phyloP scores from a whole-genome alignment of 106 monocot genomes.

The Allium cepa region DNA sequence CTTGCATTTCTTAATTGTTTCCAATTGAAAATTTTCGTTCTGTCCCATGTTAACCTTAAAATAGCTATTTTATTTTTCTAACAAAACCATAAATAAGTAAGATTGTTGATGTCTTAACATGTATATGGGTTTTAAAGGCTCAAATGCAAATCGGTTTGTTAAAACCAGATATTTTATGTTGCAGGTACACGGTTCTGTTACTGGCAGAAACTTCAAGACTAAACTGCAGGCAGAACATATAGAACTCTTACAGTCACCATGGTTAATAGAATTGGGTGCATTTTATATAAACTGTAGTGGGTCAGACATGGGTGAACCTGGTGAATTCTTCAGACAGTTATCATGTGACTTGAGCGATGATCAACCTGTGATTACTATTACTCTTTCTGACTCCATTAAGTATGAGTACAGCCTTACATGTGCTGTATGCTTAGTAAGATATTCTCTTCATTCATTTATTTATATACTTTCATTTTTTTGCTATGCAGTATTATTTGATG shows the following conservation, averaged over 20 bases:
- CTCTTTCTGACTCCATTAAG: slow-evolving; percentile 43
- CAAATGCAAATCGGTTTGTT: too few relatives aligned
- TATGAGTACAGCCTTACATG: slow-evolving; percentile 72
- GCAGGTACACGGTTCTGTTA: slow-evolving; percentile 75
- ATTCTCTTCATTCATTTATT: neutral
- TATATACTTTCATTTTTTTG: neutral
- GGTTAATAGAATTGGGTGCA: slow-evolving; percentile 78
- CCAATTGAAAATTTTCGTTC: too few relatives aligned
- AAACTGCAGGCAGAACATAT: slow-evolving; percentile 42
- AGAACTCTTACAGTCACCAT: slow-evolving; percentile 79
- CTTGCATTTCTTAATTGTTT: too few relatives aligned
- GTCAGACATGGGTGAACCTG: slow-evolving; percentile 46
- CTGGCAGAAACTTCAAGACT: slow-evolving; percentile 69
- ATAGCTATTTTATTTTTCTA: too few relatives aligned
- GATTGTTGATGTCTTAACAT: too few relatives aligned
- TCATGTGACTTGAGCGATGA: slow-evolving; percentile 47
- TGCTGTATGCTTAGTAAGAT: slow-evolving; percentile 71
- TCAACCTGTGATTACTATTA: slow-evolving; percentile 49
- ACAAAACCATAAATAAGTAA: too few relatives aligned
- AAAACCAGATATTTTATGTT: neutral
- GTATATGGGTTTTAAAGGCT: too few relatives aligned
- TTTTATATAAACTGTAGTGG: slow-evolving; percentile 53
- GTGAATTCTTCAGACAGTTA: slow-evolving; percentile 48
- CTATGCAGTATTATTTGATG: neutral
- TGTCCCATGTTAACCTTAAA: too few relatives aligned